Percentiles rank a stretch among this genome's conserved stretches.
Evolutionary conservation across 345 rosid species (phyloP).

Genomic region (Eucalyptus curtisii): DNA sequence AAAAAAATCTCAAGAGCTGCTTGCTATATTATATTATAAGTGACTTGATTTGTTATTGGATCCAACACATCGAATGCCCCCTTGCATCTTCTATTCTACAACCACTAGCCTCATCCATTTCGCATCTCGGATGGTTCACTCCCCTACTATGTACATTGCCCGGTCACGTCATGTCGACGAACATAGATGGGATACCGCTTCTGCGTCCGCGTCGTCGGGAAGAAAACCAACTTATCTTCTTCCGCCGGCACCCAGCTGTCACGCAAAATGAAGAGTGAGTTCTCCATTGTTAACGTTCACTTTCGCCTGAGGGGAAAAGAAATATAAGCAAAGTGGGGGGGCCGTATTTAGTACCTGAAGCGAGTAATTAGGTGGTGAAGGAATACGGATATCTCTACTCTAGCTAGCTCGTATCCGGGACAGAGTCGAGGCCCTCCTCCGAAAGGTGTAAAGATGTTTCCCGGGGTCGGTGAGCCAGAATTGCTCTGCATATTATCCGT

Average conservation of each 20-base stretch:
- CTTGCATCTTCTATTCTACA: background rate
- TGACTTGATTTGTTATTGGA: background rate
- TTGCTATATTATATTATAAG: background rate
- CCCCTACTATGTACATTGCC: background rate
- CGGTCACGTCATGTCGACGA: conserved; percentile 12
- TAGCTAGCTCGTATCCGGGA: conserved; percentile 15
- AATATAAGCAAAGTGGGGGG: background rate
- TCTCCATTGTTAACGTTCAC: background rate
- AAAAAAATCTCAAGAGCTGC: background rate
- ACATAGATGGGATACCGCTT: conserved; percentile 79
- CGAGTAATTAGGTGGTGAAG: conserved; percentile 11
- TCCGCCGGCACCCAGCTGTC: conserved; percentile 87
- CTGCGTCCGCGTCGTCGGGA: conserved; percentile 87
- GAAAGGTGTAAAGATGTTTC: conserved; percentile 7
- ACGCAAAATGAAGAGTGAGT: conserved; percentile 2
- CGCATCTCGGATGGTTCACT: background rate
- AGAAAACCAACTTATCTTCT: conserved; percentile 77
- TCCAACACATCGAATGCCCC: background rate
- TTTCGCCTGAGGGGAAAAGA: conserved; percentile 21
- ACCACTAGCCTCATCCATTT: background rate
- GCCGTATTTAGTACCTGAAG: conserved; percentile 9
- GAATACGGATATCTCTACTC: conserved; percentile 11
- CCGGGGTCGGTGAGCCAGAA: background rate
- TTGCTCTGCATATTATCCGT: background rate
- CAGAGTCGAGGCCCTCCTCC: conserved; percentile 12